phyloP scores from a whole-genome alignment of 495 filamentous ascomycete genomes.

The Chaetomidium leptoderma region DNA sequence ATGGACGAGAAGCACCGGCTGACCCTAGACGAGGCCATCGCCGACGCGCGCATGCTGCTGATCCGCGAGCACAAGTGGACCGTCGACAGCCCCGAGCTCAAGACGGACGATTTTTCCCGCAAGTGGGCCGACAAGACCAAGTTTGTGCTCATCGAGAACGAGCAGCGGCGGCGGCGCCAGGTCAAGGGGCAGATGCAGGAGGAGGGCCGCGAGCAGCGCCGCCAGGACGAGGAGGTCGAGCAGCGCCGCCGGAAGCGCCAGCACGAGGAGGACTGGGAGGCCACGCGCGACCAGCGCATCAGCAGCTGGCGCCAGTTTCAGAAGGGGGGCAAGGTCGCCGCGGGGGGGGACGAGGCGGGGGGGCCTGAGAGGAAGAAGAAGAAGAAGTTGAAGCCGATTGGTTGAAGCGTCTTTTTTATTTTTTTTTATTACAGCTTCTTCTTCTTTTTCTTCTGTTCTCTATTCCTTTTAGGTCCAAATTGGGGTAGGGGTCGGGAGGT shows the following conservation, averaged over 20 bases:
- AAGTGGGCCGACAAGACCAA: constrained; percentile 92
- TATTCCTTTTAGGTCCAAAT: no score
- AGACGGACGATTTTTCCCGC: constrained; percentile 70
- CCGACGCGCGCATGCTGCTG: constrained; percentile 87
- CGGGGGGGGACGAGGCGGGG: constrained; percentile 25
- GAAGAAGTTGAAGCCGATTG: constrained; percentile 68
- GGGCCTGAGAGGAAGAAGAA: constrained; percentile 90
- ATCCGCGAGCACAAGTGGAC: constrained; percentile 94
- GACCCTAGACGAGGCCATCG: constrained; percentile 87
- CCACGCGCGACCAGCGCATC: constrained; percentile 84
- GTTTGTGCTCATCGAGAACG: constrained; percentile 87
- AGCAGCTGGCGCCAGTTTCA: constrained; percentile 92
- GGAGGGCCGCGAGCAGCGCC: constrained; percentile 85
- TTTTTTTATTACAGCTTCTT: background rate
- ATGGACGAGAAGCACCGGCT: constrained; percentile 90
- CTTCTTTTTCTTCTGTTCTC: no score
- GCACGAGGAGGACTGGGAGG: constrained; percentile 89
- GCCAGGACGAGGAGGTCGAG: constrained; percentile 81
- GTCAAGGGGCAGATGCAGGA: constrained; percentile 93
- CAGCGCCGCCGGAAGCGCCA: constrained; percentile 88
- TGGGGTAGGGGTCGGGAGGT: no score
- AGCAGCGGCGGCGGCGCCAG: constrained; percentile 77
- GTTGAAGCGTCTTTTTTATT: constrained; percentile 26
- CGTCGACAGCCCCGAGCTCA: constrained; percentile 79
- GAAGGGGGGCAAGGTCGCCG: constrained; percentile 54